phyloP scores from a whole-genome alignment of 73 alveolate genomes.

The Paramecium sexaurelia region DNA sequence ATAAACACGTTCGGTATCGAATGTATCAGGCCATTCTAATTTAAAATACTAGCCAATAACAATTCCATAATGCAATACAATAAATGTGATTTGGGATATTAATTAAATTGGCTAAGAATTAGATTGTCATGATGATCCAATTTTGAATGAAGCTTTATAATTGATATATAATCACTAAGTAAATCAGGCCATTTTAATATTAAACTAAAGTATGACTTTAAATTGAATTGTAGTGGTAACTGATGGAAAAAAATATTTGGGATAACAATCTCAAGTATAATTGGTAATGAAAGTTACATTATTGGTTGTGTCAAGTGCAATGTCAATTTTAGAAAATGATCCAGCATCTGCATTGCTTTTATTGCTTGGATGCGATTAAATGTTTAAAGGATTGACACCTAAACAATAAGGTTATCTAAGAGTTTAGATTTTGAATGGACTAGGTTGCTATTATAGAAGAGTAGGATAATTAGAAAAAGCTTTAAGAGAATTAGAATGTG shows the following conservation, averaged over 20 bases:
- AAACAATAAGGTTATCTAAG: conserved; percentile 27
- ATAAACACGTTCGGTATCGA: neutral
- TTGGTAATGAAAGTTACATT: neutral
- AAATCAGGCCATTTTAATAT: neutral
- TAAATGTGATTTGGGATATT: conserved; percentile 37
- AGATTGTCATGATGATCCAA: conserved; percentile 49
- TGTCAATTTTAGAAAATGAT: conserved; percentile 54
- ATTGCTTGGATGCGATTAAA: conserved; percentile 16
- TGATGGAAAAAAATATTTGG: conserved; percentile 52
- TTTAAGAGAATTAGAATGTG: conserved; percentile 27
- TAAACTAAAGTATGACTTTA: neutral
- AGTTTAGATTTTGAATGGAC: conserved; percentile 28
- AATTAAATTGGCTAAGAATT: conserved; percentile 39
- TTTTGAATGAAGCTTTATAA: neutral
- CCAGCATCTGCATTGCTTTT: conserved; percentile 34
- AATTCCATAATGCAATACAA: neutral
- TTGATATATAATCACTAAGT: conserved; percentile 2
- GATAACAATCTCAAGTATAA: conserved; percentile 26
- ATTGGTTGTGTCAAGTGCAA: conserved; percentile 49
- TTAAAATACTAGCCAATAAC: neutral
- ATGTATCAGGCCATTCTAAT: neutral
- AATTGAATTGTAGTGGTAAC: neutral
- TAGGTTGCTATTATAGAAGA: conserved; percentile 47
- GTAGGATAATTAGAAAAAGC: conserved; percentile 32
- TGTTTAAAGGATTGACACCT: conserved; percentile 41